These are phyloP conservation scores for Penicillium waksmanii DNA, from an alignment of 495 filamentous ascomycete genomes.

Conservation along the genomic window DNA sequence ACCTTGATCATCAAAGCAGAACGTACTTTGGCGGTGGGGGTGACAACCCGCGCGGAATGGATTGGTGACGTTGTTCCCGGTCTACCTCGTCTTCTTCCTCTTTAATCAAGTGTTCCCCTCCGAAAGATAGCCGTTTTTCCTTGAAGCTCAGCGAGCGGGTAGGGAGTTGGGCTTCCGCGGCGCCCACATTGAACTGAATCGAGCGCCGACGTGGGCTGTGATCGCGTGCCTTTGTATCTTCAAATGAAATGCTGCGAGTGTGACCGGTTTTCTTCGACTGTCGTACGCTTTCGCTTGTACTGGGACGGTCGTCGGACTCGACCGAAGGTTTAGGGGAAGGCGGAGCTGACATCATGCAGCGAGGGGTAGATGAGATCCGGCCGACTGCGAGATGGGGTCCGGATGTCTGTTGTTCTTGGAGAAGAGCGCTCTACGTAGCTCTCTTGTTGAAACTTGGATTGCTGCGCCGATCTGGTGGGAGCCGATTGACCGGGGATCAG, in stretches of 20 bases:
- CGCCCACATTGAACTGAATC: slow-evolving; percentile 47
- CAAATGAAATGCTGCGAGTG: slow-evolving; percentile 27
- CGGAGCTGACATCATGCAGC: slow-evolving; percentile 30
- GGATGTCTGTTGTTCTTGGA: not conserved
- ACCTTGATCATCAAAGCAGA: not conserved
- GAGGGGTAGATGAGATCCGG: slow-evolving; percentile 4
- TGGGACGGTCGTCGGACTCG: slow-evolving; percentile 58
- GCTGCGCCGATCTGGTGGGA: not conserved
- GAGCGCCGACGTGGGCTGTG: slow-evolving; percentile 40
- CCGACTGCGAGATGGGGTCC: not conserved
- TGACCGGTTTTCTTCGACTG: slow-evolving; percentile 21
- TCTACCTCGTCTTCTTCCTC: slow-evolving; percentile 31
- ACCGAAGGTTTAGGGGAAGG: slow-evolving; percentile 43
- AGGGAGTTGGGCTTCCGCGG: slow-evolving; percentile 35
- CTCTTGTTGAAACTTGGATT: not conserved
- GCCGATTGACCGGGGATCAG: not conserved
- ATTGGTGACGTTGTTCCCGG: slow-evolving; percentile 31
- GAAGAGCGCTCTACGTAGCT: not conserved
- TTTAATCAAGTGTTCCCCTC: slow-evolving; percentile 21
- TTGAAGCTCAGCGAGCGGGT: slow-evolving; percentile 34
- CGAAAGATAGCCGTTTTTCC: slow-evolving; percentile 32
- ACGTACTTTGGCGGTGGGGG: slow-evolving; percentile 47
- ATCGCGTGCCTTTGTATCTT: slow-evolving; percentile 18
- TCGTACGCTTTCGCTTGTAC: slow-evolving; percentile 35
- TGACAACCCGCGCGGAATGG: slow-evolving; percentile 32